These are phyloP conservation scores for Plasmodium fragile DNA, from an alignment of 169 alveolate species.

Conservation along the genomic window DNA sequence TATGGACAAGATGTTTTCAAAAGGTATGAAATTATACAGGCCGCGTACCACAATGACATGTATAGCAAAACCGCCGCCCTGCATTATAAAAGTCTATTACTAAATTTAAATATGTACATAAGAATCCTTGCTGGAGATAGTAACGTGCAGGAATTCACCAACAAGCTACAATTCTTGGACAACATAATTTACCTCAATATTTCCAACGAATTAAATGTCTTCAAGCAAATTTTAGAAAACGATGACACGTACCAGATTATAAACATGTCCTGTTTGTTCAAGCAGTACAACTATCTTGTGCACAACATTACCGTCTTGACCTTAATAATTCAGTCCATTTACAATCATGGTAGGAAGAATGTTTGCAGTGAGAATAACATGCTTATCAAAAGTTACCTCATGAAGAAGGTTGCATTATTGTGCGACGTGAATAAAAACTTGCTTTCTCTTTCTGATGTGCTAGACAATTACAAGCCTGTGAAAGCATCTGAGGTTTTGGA, in stretches of 20 bases:
- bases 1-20: background rate
- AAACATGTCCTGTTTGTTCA: conserved; percentile 55
- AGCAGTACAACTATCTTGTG: conserved; percentile 54
- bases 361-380: conserved; percentile 9
- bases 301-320: conserved; percentile 56
- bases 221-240: conserved; percentile 24
- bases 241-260: conserved; percentile 57
- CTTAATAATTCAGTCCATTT: conserved; percentile 58
- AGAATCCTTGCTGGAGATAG: conserved; percentile 15
- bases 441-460: conserved; percentile 12
- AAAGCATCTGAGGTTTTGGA: conserved; percentile 3
- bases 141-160: conserved; percentile 25
- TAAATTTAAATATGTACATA: conserved; percentile 52
- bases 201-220: conserved; percentile 26
- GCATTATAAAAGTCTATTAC: conserved; percentile 25
- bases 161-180: conserved; percentile 19
- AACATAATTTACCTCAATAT: conserved; percentile 2
- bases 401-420: background rate
- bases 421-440: conserved; percentile 40
- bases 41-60: conserved; percentile 61
- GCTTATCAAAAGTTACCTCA: conserved; percentile 16
- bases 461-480: conserved; percentile 13
- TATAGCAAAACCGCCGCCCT: conserved; percentile 19
- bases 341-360: conserved; percentile 20
- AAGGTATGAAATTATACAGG: conserved; percentile 35